Evolutionary conservation across 1,139 yeast genomes (phyloP), one percentile per base, ranked within the genome.

Genomic region (Blastobotrys capitulatus): DNA sequence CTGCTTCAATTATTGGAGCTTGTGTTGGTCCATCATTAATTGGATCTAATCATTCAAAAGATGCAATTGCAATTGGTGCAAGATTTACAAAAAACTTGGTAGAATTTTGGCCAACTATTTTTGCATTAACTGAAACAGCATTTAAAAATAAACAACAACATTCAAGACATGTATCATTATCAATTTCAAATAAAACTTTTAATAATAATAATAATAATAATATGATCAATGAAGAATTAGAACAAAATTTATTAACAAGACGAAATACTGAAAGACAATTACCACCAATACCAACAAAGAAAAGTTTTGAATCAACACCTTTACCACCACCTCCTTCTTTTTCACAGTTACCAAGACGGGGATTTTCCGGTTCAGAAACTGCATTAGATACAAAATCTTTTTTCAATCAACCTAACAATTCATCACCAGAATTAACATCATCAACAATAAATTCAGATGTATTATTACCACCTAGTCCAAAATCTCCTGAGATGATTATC

Each of bases 21-120:
- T 57, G 63, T 13, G 53, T 69, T 19, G 68, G 67, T 0, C 70
- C 72, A 1, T 56, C 69, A 19, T 50, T 69, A 32, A 47, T 63
- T 22, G 67, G 71, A 12, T 50, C 58, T n/a, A 49, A 57, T 10
- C 48, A 60, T 18, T 44, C 55, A 29, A 56, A 56, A 36, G 69
- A 68, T 45, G 52, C 57, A 8, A 39, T 49, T 13, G 59, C 64
- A 10, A 54, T 62, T 12, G 62, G 62, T 0, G 52, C 57, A 1
- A 52, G 68, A 7, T 57, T 63, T 27, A 49, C 60, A 6, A 48
- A 60, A 12, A 60, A 59, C 25, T 50, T 67, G 26, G 50, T 66
- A 34, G 68, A 63, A n/a, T 48, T 51, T 45, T 65, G 69, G 69
- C 52, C 56, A 2, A 42, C 49, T 16, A 52, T 63, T 18, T 42